These are phyloP conservation scores for Colletotrichum gigasporum DNA, from an alignment of 2,329 filamentous ascomycete species.

Conservation along the genomic window DNA sequence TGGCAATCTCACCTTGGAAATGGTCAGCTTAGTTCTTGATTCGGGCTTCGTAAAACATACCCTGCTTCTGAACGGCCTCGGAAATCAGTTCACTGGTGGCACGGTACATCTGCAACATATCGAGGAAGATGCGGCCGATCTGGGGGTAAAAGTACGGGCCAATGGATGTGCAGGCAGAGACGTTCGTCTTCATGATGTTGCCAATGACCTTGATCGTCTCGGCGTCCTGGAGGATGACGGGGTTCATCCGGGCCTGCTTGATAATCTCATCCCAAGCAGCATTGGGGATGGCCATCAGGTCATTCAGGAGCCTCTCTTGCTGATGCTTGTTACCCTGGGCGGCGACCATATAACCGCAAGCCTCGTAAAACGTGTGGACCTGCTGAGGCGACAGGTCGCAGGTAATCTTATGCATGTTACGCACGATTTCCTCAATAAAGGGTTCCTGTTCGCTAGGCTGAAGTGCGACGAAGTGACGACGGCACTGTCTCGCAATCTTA, in stretches of 20 bases:
- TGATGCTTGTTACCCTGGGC: constrained; percentile 95
- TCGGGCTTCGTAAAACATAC: neutral
- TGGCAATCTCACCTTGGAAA: constrained; percentile 83
- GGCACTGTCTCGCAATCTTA: constrained; percentile 98
- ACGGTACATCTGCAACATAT: constrained; percentile 99
- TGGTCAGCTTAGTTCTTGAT: neutral
- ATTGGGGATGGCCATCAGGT: constrained; percentile 94
- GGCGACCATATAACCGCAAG: constrained; percentile 98
- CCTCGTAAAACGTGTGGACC: constrained; percentile 98
- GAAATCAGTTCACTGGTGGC: constrained; percentile 97
- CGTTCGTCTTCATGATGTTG: constrained; percentile 99
- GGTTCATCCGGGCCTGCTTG: constrained; percentile 83
- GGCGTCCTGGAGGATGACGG: constrained; percentile 85
- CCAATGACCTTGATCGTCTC: constrained; percentile 99
- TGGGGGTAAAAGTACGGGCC: constrained; percentile 98
- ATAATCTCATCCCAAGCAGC: constrained; percentile 97
- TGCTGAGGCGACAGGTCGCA: constrained; percentile 95
- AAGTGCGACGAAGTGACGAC: constrained; percentile 94
- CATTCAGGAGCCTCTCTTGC: constrained; percentile 89
- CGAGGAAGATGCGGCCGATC: constrained; percentile 95
- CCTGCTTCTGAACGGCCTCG: constrained; percentile 71
- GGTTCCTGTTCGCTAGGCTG: constrained; percentile 95
- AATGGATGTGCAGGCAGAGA: constrained; percentile 96
- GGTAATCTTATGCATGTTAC: constrained; percentile 95
- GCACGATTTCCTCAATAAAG: constrained; percentile 98